Evolutionary conservation across 257 asterid genomes (phyloP).

Genomic region (Nicotiana knightiana): DNA sequence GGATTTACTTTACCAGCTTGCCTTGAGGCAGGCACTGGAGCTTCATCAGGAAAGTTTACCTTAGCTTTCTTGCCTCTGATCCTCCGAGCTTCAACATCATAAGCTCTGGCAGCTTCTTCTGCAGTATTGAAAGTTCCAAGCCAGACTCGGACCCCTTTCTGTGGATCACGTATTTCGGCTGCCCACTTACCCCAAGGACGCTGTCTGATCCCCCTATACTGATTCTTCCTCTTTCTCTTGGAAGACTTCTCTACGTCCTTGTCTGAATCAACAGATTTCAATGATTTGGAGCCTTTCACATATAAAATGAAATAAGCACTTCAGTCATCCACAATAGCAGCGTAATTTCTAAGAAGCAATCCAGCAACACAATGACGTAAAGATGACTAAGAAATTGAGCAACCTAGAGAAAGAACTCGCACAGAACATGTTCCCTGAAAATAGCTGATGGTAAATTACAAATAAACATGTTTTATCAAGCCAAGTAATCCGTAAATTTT

Average conservation of each 20-base stretch:
- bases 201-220: conserved; percentile 29
- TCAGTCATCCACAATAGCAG: not conserved
- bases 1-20: conserved; percentile 28
- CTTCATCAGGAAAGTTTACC: conserved; percentile 28
- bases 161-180: conserved; percentile 30
- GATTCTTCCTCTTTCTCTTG: conserved; percentile 24
- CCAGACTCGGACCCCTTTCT: conserved; percentile 26
- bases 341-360: not conserved
- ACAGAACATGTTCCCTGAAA: not conserved
- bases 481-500: not conserved
- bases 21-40: conserved; percentile 27
- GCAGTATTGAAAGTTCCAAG: conserved; percentile 60
- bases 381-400: not conserved
- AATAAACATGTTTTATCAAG: not conserved
- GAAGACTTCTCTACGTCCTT: conserved; percentile 64
- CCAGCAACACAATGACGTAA: not conserved
- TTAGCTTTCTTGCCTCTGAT: conserved; percentile 31
- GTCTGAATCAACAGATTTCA: conserved; percentile 34
- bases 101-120: conserved; percentile 62
- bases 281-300: not conserved
- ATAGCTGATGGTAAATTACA: not conserved
- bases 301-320: not conserved
- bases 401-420: not conserved
- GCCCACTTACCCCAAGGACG: conserved; percentile 41
- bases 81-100: conserved; percentile 26